Evolutionary conservation across 1,284 basidiomycete genomes (phyloP).

Genomic region (Phaffia rhodozyma): DNA sequence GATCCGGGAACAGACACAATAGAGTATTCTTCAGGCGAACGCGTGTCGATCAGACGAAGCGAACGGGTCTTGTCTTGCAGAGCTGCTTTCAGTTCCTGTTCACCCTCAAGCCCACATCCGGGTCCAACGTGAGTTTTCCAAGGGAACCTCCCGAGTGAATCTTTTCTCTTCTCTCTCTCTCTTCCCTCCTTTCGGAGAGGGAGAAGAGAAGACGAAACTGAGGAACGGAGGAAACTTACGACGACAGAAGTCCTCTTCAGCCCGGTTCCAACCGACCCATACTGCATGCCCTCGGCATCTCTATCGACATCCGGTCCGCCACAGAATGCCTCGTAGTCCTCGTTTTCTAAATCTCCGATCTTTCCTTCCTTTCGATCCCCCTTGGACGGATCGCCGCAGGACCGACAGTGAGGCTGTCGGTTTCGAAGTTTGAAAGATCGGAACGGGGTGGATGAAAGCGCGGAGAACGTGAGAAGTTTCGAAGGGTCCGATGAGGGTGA

Average conservation of each 20-base stretch:
- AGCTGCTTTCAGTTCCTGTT: not conserved
- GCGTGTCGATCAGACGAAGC: slow-evolving; percentile 59
- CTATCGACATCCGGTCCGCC: slow-evolving; percentile 35
- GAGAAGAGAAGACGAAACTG: not conserved
- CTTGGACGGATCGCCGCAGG: slow-evolving; percentile 10
- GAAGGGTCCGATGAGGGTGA: too few relatives aligned
- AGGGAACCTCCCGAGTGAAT: too few relatives aligned
- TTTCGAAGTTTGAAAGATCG: slow-evolving; percentile 66
- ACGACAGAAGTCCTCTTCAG: slow-evolving; percentile 23
- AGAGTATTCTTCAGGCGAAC: slow-evolving; percentile 67
- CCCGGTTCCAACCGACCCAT: slow-evolving; percentile 22
- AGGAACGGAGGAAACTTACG: not conserved
- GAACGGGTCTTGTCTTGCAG: not conserved
- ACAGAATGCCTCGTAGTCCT: slow-evolving; percentile 67
- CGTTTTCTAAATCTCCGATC: slow-evolving; percentile 24
- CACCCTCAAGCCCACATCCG: slow-evolving; percentile 3
- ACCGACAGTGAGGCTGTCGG: slow-evolving; percentile 32
- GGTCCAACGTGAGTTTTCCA: not conserved
- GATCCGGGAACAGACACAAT: slow-evolving; percentile 72
- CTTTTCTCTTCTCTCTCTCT: too few relatives aligned
- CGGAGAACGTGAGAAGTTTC: slow-evolving; percentile 50
- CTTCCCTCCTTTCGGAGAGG: too few relatives aligned
- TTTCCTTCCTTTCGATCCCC: slow-evolving; percentile 19
- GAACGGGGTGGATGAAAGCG: slow-evolving; percentile 58
- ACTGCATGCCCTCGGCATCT: slow-evolving; percentile 24